These are phyloP conservation scores for Ettlia oleoabundans DNA, from an alignment of 139 green algal species.

Conservation along the genomic window DNA sequence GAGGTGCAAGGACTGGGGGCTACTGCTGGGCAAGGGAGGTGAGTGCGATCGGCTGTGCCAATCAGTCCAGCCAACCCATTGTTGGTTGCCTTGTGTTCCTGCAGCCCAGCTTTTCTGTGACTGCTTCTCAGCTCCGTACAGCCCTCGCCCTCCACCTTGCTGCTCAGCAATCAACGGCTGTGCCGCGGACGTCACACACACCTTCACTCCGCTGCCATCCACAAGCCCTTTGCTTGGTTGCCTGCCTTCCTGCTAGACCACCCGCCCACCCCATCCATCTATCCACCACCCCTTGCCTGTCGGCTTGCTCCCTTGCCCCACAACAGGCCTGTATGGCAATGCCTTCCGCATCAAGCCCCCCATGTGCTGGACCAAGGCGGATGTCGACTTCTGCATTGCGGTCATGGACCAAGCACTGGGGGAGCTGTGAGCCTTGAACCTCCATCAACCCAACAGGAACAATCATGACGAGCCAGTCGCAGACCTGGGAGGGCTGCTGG, in stretches of 20 bases:
- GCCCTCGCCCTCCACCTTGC: not conserved
- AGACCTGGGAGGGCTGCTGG: too few species aligned
- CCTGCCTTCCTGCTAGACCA: not conserved
- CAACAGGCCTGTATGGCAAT: conserved; percentile 85
- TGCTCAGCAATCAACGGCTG: too few species aligned
- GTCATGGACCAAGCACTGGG: conserved; percentile 27
- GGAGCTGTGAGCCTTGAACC: not conserved
- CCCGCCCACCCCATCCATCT: not conserved
- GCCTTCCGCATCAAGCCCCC: conserved; percentile 99
- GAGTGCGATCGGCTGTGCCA: too few species aligned
- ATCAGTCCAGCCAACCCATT: too few species aligned
- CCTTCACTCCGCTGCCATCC: too few species aligned
- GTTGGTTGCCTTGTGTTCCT: too few species aligned
- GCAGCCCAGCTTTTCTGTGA: too few species aligned
- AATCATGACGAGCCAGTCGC: too few species aligned
- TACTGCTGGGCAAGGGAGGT: conserved; percentile 96
- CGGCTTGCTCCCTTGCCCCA: not conserved
- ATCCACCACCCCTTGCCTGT: not conserved
- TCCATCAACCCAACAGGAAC: too few species aligned
- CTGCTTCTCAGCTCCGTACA: too few species aligned
- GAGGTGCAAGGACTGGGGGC: conserved; percentile 88
- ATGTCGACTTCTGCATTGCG: conserved; percentile 87
- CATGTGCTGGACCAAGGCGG: conserved; percentile 92
- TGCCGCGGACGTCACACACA: too few species aligned
- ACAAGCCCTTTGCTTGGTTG: not conserved